Base-by-base conservation (phyloP, 1,139 yeast genomes). In the Blastobotrys persicus region DNA sequence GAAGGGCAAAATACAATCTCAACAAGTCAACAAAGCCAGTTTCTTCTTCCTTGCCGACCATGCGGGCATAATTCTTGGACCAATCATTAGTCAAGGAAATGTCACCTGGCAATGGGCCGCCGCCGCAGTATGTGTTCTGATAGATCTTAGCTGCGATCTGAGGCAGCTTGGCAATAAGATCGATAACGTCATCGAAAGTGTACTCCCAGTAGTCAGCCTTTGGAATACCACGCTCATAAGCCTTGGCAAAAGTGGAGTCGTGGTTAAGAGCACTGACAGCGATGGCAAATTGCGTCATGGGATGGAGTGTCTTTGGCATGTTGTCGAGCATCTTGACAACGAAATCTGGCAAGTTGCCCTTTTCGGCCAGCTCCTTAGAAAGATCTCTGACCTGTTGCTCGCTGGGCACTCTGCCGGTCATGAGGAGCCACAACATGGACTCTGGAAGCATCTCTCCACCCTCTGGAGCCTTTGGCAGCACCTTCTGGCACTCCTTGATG, bases 201-300 rank as follows among this genome's bases (percentile, higher is more conserved):
- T 85, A 82, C 72, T 85, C 83, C 97, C 97, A 89, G 81, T 88
- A 88, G 66, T 86, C 88, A 60, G 79, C 73, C 79, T 89, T 88
- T 75, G 83, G 79, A 62, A 85, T 89, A 70, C 97, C 97, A 57
- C 79, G 71, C 64, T 92, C 95, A 70, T 89, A 89, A 56, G 95
- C 94, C 75, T 83, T 81, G 59, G 96, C 95, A 71, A 89, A 89
- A 68, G 79, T 82, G 47, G 96, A 88, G 73, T 86, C 94, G 57
- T 88, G 81, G 78, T 88, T 95, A 70, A 89, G 80, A 55, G 96
- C 94, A 53, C 92, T 85, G 49, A 89, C 84, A 48, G 96, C 96
- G 70, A 89, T 88, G 59, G 95, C 85, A 71, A 89, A 84, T 74
- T 89, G 97, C 51, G 97, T 94, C 98, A 89, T 89, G 72, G 98